Evolutionary conservation across 164 flowering plant genomes (phyloP).

Genomic region (Nymphaea thermarum): DNA sequence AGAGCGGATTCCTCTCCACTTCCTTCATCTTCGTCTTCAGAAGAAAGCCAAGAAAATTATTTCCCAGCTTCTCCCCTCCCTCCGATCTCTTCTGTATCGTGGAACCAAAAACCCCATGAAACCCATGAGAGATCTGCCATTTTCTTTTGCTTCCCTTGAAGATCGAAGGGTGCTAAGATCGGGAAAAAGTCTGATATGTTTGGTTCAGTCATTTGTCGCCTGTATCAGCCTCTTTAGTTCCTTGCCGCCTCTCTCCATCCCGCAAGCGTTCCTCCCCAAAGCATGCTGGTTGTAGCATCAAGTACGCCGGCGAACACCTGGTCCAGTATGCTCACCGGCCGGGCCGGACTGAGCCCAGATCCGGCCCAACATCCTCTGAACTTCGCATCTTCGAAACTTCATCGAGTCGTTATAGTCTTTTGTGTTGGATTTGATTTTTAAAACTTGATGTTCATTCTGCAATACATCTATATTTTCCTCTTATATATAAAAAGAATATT

Average conservation of each 20-base stretch:
- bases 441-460: no score
- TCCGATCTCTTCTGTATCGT: conserved; percentile 18
- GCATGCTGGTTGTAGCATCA: conserved; percentile 8
- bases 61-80: neutral
- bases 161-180: conserved; percentile 29
- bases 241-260: conserved; percentile 16
- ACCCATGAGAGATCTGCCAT: conserved; percentile 11
- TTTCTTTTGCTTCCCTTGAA: conserved; percentile 31
- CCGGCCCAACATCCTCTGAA: conserved; percentile 14
- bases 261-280: conserved; percentile 40
- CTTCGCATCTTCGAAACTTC: conserved; percentile 21
- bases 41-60: conserved; percentile 30
- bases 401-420: no score
- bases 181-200: conserved; percentile 53
- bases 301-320: conserved; percentile 21
- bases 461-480: no score
- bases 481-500: no score
- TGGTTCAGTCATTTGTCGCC: conserved; percentile 23
- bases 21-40: conserved; percentile 25
- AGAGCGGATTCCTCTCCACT: conserved; percentile 19
- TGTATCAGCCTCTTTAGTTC: conserved; percentile 26
- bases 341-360: conserved; percentile 12
- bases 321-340: conserved; percentile 32
- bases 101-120: conserved; percentile 28
- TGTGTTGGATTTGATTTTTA: no score